A percentile compares a stretch with the other conserved stretches of the same genome.
Conservation (phyloP, 2,329 filamentous ascomycete genomes). For the Ploettnerulaceae sp. region DNA sequence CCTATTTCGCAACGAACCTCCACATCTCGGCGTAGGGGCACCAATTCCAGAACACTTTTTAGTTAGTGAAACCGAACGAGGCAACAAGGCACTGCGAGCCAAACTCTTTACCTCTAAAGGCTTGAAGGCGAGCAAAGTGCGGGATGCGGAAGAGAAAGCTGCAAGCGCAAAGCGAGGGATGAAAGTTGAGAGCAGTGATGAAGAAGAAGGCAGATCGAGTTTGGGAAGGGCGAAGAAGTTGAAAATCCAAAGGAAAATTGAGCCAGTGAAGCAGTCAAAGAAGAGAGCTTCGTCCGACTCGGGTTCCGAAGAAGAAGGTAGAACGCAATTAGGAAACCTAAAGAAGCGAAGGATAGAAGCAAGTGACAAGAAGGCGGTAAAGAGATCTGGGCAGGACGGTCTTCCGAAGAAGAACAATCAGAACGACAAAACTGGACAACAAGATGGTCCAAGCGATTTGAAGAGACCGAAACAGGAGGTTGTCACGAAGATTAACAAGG, state of each 20-base stretch:
- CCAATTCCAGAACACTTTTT: slow-evolving; percentile 31
- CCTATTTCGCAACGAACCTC: slow-evolving; percentile 29
- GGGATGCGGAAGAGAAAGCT: slow-evolving; percentile 33
- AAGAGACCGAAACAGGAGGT: background rate
- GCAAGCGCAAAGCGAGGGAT: slow-evolving; percentile 30
- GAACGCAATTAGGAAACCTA: background rate
- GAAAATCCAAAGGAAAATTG: slow-evolving; percentile 14
- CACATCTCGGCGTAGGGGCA: slow-evolving; percentile 33
- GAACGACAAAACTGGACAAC: background rate
- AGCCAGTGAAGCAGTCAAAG: background rate
- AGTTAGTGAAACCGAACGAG: slow-evolving; percentile 28
- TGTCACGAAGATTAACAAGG: background rate
- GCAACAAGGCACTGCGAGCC: slow-evolving; percentile 32
- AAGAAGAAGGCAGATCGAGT: slow-evolving; percentile 34
- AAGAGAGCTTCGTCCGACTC: background rate
- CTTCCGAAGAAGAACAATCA: background rate
- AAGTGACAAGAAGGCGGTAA: background rate
- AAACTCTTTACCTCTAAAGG: slow-evolving; percentile 31
- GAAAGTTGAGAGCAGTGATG: slow-evolving; percentile 33
- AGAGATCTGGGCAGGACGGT: background rate
- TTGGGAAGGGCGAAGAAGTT: slow-evolving; percentile 34
- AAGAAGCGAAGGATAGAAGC: slow-evolving; percentile 3
- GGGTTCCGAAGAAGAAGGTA: background rate
- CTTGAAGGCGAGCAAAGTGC: slow-evolving; percentile 31
- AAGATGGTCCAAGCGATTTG: background rate